These are phyloP conservation scores for Prinsepia uniflora DNA, from an alignment of 306 rosid species.

Conservation along the genomic window DNA sequence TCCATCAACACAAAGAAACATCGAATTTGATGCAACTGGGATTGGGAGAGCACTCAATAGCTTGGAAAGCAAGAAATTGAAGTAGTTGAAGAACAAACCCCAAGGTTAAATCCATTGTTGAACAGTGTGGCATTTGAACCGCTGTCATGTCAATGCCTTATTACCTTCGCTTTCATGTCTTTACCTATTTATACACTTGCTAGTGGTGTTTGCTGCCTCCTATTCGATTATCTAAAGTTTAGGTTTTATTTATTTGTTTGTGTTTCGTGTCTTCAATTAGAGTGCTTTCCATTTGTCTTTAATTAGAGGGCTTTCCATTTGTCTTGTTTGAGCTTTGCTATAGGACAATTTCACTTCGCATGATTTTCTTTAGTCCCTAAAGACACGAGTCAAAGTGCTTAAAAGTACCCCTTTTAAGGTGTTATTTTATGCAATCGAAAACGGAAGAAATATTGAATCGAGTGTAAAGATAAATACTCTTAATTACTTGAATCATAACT, in stretches of 20 bases:
- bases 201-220: not conserved
- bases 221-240: not conserved
- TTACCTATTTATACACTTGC: conserved; percentile 18
- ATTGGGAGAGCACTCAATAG: too few relatives aligned
- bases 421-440: too few relatives aligned
- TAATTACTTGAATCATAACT: too few relatives aligned
- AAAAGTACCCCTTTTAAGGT: not conserved
- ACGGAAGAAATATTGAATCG: too few relatives aligned
- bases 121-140: conserved; percentile 54
- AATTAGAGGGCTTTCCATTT: not conserved
- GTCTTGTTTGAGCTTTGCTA: not conserved
- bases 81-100: conserved; percentile 48
- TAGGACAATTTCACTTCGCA: not conserved
- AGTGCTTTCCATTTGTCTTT: not conserved
- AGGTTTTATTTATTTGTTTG: not conserved
- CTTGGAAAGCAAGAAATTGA: too few relatives aligned
- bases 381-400: not conserved
- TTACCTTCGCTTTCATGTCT: conserved; percentile 5
- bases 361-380: too few relatives aligned
- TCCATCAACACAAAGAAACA: not conserved
- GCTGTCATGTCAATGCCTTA: too few relatives aligned
- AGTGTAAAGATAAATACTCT: too few relatives aligned
- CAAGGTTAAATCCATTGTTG: conserved; percentile 62
- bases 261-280: conserved; percentile 3
- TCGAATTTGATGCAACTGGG: not conserved